Base-by-base conservation (phyloP, 2,329 filamentous ascomycete species). In the Beauveria bassiana region DNA sequence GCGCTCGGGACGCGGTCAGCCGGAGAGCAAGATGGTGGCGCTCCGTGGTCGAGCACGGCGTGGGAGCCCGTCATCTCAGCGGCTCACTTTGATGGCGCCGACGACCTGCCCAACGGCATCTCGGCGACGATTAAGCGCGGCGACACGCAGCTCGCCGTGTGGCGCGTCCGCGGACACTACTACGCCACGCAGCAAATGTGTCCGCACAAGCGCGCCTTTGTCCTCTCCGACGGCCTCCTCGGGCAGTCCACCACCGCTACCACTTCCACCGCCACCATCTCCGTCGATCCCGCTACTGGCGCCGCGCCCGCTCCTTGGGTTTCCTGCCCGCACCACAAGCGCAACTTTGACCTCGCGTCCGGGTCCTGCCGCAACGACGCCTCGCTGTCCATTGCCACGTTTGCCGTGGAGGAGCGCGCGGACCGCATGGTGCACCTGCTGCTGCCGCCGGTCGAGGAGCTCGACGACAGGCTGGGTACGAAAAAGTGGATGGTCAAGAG, bases 161-260 rank as follows among this genome's bases (percentile, higher is more conserved):
- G 93, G 84, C 89, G 91, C 68, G 83, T 96, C 64, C 84, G 85
- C 59, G 91, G 91, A 22, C 83, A 83, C 59, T 96, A 87, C 79
- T 93, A 93, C 73, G 89, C 90, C 62, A 89, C 89, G 16, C 92
- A 96, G 76, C 91, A 96, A 71, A 96, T 96, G 92, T 96, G 92
- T 72, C 92, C 92, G 10, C 91, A 96, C 77, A 95, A 93, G 75
- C 87, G 91, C 12, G 87, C 91, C 1, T 96, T 96, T 69, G 88
- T 93, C n/a, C 84, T 96, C 28, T 89, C 88, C 0, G 93, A 96
- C 71, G 91, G 91, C 1, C 77, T 96, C 9, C 82, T 96, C 52
- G 92, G 93, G 46, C 87, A 91, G 65, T 82, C 85, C 26, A 66
- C 72, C 18, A 47, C 47, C 47, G 42, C 28, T 24, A 22, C 34